phyloP scores from a whole-genome alignment of 495 filamentous ascomycete genomes.

The Hyaloscypha bicolor region DNA sequence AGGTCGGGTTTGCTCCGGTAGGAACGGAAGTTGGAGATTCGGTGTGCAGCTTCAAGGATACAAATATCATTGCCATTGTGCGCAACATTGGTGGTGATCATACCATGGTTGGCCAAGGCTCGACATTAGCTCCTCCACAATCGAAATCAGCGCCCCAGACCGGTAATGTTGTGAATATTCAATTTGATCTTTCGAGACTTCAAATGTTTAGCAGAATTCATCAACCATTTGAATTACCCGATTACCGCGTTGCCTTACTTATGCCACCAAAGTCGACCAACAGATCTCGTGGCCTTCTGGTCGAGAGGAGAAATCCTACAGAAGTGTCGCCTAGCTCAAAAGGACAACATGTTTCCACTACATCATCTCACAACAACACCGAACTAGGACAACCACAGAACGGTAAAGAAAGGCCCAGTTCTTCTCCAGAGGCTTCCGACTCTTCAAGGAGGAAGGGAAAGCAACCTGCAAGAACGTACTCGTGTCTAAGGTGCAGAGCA shows the following conservation, averaged over 20 bases:
- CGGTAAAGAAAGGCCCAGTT: too few species aligned
- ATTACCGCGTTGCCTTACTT: not conserved
- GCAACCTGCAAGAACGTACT: not conserved
- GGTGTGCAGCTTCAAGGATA: constrained; percentile 10
- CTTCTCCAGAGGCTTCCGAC: not conserved
- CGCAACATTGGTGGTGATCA: not conserved
- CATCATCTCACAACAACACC: not conserved
- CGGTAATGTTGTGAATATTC: not conserved
- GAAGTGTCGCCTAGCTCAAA: not conserved
- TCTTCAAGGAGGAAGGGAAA: not conserved
- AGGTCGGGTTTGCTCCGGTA: constrained; percentile 2
- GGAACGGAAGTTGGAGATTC: not conserved
- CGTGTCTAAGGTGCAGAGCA: not conserved
- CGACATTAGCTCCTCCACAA: not conserved
- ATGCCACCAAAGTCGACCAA: too few species aligned
- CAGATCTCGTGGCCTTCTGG: too few species aligned
- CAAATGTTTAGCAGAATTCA: not conserved
- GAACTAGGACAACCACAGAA: not conserved
- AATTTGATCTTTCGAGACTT: not conserved
- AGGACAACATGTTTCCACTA: not conserved
- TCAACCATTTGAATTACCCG: not conserved
- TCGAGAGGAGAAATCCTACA: too few species aligned
- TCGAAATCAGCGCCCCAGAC: not conserved
- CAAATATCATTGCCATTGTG: constrained; percentile 8
- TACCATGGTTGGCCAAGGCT: constrained; percentile 11